Conservation (phyloP, 2,329 filamentous ascomycete genomes). For the Diaporthe longicolla region DNA sequence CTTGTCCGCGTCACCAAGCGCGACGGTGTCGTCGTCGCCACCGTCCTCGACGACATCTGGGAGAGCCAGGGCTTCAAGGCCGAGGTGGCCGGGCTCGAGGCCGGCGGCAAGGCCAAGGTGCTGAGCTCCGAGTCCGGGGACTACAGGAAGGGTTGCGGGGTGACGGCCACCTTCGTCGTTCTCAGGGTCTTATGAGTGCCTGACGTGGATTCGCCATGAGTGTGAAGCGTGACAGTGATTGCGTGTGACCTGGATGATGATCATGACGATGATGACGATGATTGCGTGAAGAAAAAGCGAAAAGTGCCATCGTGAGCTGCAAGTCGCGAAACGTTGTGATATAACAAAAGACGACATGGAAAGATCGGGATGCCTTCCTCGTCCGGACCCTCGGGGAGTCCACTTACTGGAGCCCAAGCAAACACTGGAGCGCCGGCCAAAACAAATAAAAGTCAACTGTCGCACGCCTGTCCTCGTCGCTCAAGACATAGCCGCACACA, state of each 20-base stretch:
- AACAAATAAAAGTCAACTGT: conserved; percentile 28
- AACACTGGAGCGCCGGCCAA: conserved; percentile 31
- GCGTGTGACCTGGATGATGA: conserved; percentile 5
- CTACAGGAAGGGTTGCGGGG: conserved; percentile 32
- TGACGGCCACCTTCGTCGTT: conserved; percentile 29
- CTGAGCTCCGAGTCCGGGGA: conserved; percentile 34
- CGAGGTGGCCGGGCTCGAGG: conserved; percentile 29
- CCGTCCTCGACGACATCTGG: conserved; percentile 36
- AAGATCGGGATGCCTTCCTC: conserved; percentile 25
- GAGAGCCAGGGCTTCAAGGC: conserved; percentile 39
- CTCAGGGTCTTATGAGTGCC: conserved; percentile 15
- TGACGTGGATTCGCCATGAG: background rate
- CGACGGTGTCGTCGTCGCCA: conserved; percentile 50
- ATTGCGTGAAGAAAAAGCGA: conserved; percentile 14
- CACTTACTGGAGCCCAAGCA: conserved; percentile 32
- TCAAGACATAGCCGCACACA: background rate
- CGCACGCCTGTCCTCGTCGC: background rate
- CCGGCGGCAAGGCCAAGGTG: conserved; percentile 31
- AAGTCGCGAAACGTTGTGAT: conserved; percentile 15
- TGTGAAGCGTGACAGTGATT: conserved; percentile 28
- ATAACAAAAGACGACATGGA: conserved; percentile 16
- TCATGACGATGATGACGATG: background rate
- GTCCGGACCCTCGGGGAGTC: conserved; percentile 26
- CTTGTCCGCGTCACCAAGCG: conserved; percentile 48
- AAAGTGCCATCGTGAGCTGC: conserved; percentile 31